Base-by-base conservation (phyloP, 495 filamentous ascomycete genomes). In the Lophiotrema nucula region DNA sequence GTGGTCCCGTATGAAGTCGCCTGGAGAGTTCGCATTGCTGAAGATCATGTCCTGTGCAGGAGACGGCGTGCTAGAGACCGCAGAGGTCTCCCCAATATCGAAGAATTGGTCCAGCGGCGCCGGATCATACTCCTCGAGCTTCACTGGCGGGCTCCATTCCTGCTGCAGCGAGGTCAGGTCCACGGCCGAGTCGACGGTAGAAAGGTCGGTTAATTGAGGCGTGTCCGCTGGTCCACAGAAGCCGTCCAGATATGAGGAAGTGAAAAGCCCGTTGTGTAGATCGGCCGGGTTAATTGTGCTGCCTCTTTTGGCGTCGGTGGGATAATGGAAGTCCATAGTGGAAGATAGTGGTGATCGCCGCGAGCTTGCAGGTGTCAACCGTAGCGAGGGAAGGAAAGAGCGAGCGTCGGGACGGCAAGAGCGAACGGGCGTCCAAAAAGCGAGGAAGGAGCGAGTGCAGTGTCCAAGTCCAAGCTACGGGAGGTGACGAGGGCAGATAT, bases 21-120 rank as follows among this genome's bases (percentile, higher is more conserved):
- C 47, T 5, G 56, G 56, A n/a, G 56, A 60, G 21, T 60, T 60
- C 39, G 48, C 56, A 10, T 47, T 31, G 48, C 56, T 60, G 56
- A 60, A 60, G 19, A 60, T 47, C 3, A 47, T 35, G 31, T 60
- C 56, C 6, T 31, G 28, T 13, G 56, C 38, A 16, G 56, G 56
- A 10, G 56, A 60, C 0, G 47, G 41, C 19, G 46, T 51, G 46
- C 31, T 58, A 16, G 55, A 56, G 19, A 12, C 12, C 22, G 16
- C 42, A 5, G 54, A 26, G 21, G 22, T 18, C 11, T 50, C 31
- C 11, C 2, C 12, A 2, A 50, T 22, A 19, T 42, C 15, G 44
- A 57, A 31, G 18, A 26, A 50, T 6, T 39, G 12, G 31, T 49
- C 44, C 11, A 37, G 10, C 6, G 39, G 19, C n/a, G n/a, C n/a